These are phyloP conservation scores for Malassezia dermatis DNA, from an alignment of 1,284 basidiomycete genomes.

Conservation along the genomic window DNA sequence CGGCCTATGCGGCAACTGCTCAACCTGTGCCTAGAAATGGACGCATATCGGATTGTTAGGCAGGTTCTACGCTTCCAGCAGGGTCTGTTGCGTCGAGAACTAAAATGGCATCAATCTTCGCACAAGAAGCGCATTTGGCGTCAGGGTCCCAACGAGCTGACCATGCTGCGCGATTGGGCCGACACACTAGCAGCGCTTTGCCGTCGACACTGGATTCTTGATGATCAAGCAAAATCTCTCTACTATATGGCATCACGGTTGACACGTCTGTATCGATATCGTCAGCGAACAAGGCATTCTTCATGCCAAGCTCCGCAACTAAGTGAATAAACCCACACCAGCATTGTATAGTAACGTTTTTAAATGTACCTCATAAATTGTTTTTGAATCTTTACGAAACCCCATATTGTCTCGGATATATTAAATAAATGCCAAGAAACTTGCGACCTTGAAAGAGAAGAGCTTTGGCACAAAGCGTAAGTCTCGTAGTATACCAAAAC, in stretches of 20 bases:
- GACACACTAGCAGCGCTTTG: neutral
- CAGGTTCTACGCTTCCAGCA: constrained; percentile 6
- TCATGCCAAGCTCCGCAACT: neutral
- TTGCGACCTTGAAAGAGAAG: neutral
- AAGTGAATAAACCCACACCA: neutral
- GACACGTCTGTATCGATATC: neutral
- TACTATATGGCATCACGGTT: neutral
- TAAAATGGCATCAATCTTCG: neutral
- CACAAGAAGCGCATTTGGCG: neutral
- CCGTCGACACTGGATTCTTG: neutral
- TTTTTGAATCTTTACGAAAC: neutral
- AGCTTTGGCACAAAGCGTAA: neutral
- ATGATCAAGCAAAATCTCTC: neutral
- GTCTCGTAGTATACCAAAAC: too few relatives aligned
- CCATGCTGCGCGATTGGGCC: neutral
- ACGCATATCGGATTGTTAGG: neutral
- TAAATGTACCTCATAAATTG: neutral
- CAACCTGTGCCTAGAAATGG: neutral
- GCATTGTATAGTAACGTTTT: neutral
- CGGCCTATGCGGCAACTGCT: constrained; percentile 1
- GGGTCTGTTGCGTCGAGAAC: constrained; percentile 7
- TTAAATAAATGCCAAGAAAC: too few relatives aligned
- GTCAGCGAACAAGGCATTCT: neutral
- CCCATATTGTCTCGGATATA: too few relatives aligned
- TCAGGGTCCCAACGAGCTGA: neutral